These are phyloP conservation scores for Colletotrichum lentis DNA, from an alignment of 2,329 filamentous ascomycete species.

Conservation along the genomic window DNA sequence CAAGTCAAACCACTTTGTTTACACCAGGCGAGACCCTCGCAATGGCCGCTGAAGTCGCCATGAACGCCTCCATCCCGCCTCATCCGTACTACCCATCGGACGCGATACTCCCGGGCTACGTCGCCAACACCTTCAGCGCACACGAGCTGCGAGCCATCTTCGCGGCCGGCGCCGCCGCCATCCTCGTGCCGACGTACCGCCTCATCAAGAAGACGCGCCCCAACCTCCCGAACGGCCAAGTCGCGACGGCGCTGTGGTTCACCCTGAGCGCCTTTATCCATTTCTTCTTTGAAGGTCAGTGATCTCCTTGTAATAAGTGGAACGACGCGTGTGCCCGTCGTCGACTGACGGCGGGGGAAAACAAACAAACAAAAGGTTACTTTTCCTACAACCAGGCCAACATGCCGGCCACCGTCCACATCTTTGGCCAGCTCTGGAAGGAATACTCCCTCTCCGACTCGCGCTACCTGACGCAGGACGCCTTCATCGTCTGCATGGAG, in stretches of 20 bases:
- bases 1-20: neutral
- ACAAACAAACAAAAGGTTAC: slow-evolving; percentile 53
- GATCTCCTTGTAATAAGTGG: no score
- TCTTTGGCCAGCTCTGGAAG: slow-evolving; percentile 66
- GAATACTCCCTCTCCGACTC: slow-evolving; percentile 66
- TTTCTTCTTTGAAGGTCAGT: slow-evolving; percentile 52
- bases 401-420: slow-evolving; percentile 51
- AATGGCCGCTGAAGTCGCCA: slow-evolving; percentile 3
- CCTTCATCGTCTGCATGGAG: slow-evolving; percentile 66
- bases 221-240: slow-evolving; percentile 61
- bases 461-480: slow-evolving; percentile 61
- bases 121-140: slow-evolving; percentile 71
- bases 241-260: slow-evolving; percentile 76
- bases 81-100: slow-evolving; percentile 79
- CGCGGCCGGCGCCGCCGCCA: slow-evolving; percentile 60
- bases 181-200: slow-evolving; percentile 66
- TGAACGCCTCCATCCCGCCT: slow-evolving; percentile 23
- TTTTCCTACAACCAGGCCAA: slow-evolving; percentile 55
- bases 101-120: slow-evolving; percentile 68
- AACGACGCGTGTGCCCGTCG: no score
- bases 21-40: no score
- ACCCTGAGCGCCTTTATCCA: slow-evolving; percentile 69
- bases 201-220: slow-evolving; percentile 63
- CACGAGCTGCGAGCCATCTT: slow-evolving; percentile 68
- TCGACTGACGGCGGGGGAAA: neutral